These are phyloP conservation scores for Gracilaria domingensis DNA, from an alignment of 23 red algal species.

Conservation along the genomic window DNA sequence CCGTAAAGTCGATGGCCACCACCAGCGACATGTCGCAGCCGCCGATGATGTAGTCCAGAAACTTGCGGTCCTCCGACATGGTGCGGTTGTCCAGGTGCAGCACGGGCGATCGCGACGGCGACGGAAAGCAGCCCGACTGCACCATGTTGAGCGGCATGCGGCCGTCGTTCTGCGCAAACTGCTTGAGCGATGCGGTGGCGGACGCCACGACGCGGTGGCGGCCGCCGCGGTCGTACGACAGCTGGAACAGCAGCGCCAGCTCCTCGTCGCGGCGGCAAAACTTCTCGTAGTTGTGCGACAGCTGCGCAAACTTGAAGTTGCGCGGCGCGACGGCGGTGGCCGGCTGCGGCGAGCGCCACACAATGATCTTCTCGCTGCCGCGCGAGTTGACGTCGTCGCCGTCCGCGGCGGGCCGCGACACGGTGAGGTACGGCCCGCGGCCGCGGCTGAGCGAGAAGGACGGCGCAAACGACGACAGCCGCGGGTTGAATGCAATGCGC, in stretches of 20 bases:
- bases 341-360: conserved; percentile 3
- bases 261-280: conserved; percentile 73
- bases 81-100: conserved; percentile 43
- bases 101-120: neutral
- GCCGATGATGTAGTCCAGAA: conserved; percentile 90
- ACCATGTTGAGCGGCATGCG: conserved; percentile 1
- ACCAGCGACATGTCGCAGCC: conserved; percentile 85
- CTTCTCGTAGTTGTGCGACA: conserved; percentile 70
- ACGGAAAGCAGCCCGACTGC: conserved; percentile 2
- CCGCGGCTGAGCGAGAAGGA: neutral
- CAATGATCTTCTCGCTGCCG: neutral
- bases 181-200: conserved; percentile 4
- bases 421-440: conserved; percentile 52
- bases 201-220: conserved; percentile 47
- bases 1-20: conserved; percentile 88
- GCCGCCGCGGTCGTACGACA: conserved; percentile 53
- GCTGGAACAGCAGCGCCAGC: conserved; percentile 44
- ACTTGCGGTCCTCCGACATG: conserved; percentile 55
- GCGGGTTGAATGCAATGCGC: conserved; percentile 30
- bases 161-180: neutral
- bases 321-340: neutral
- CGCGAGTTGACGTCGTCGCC: neutral
- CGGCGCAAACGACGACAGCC: neutral
- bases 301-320: conserved; percentile 1
- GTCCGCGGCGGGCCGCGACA: conserved; percentile 33